These are phyloP conservation scores for Suillus variegatus DNA, from an alignment of 768 basidiomycete species.

Conservation along the genomic window DNA sequence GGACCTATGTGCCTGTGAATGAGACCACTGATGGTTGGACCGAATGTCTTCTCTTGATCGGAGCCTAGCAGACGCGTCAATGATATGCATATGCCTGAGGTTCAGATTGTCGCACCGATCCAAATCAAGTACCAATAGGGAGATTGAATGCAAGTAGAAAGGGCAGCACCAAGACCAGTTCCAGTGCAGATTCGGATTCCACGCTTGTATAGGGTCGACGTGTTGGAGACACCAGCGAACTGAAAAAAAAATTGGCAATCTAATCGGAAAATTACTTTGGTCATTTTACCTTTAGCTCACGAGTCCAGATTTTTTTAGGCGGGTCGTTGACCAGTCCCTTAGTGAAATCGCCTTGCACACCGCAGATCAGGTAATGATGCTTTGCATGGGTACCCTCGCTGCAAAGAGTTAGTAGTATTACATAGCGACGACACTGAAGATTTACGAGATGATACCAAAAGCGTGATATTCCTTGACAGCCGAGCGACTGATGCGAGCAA, in stretches of 20 bases:
- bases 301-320: constrained; percentile 74
- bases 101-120: constrained; percentile 51
- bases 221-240: too few relatives aligned
- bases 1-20: constrained; percentile 73
- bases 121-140: constrained; percentile 79
- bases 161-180: too few relatives aligned
- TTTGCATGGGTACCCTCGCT: constrained; percentile 75
- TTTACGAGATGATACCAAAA: too few relatives aligned
- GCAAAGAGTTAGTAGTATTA: constrained; percentile 13
- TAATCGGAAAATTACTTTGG: constrained; percentile 8
- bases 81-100: constrained; percentile 13
- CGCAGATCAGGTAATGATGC: constrained; percentile 81
- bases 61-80: constrained; percentile 47
- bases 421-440: too few relatives aligned
- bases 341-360: constrained; percentile 84
- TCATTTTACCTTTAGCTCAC: constrained; percentile 66
- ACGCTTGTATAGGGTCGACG: too few relatives aligned
- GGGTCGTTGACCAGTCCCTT: constrained; percentile 67
- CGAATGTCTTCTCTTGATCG: constrained; percentile 84
- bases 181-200: too few relatives aligned
- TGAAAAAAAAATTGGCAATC: too few relatives aligned
- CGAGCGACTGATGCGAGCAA: too few relatives aligned
- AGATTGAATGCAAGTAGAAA: constrained; percentile 77
- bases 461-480: too few relatives aligned
- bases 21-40: constrained; percentile 75